phyloP scores from a whole-genome alignment of 805 yeast genomes.

The Yamadazyma akitaensis region DNA sequence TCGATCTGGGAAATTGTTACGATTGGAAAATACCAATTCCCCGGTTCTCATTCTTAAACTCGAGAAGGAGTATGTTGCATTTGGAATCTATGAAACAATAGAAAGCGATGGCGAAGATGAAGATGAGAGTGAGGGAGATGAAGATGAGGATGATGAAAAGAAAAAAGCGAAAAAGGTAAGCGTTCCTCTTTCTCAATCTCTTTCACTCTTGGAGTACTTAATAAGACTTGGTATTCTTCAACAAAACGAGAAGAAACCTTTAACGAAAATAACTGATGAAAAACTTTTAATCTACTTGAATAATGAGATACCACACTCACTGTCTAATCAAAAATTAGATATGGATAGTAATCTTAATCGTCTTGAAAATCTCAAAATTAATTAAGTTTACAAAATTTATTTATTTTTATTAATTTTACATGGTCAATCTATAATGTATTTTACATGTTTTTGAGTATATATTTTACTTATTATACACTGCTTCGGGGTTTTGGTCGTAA shows the following conservation, averaged over 20 bases:
- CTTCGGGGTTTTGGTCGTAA: slow-evolving; percentile 5
- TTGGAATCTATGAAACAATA: slow-evolving; percentile 28
- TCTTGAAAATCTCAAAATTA: slow-evolving; percentile 23
- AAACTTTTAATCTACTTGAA: slow-evolving; percentile 56
- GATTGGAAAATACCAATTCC: slow-evolving; percentile 55
- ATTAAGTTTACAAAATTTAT: slow-evolving; percentile 7
- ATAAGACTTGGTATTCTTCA: slow-evolving; percentile 60
- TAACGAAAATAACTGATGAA: slow-evolving; percentile 62
- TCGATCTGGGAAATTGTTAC: slow-evolving; percentile 64
- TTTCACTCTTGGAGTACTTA: slow-evolving; percentile 63
- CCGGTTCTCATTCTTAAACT: slow-evolving; percentile 68
- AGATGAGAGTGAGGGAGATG: slow-evolving; percentile 19
- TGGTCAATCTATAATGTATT: neutral
- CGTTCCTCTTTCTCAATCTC: slow-evolving; percentile 11
- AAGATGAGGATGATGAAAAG: slow-evolving; percentile 7
- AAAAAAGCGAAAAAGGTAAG: slow-evolving; percentile 1
- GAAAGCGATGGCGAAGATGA: slow-evolving; percentile 24
- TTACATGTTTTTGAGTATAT: neutral
- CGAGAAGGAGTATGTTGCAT: slow-evolving; percentile 48
- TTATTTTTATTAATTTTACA: neutral
- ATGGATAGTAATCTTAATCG: slow-evolving; percentile 34
- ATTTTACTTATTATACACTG: slow-evolving; percentile 1
- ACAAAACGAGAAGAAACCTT: slow-evolving; percentile 51
- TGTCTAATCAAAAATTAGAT: slow-evolving; percentile 1
- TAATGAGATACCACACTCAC: slow-evolving; percentile 41